Evolutionary conservation across 73 alveolate species (phyloP).

Genomic region (Tetrahymena elliotti): DNA sequence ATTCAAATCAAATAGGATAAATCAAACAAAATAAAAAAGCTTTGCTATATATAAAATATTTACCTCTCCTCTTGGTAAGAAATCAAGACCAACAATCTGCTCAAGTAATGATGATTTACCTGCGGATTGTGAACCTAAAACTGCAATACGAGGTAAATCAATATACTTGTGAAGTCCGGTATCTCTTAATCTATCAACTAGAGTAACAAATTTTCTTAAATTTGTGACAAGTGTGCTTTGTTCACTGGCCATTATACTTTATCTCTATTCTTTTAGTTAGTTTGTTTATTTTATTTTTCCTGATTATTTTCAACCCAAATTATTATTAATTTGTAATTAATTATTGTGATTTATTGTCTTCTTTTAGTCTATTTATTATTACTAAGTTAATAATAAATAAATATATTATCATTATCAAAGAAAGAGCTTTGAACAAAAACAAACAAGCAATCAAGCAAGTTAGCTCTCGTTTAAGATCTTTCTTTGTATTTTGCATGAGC

Average conservation of each 20-base stretch:
- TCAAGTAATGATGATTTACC: slow-evolving; percentile 95
- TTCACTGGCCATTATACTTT: neutral
- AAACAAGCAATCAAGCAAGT: neutral
- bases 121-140: slow-evolving; percentile 34
- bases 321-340: neutral
- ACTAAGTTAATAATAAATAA: neutral
- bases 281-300: neutral
- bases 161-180: slow-evolving; percentile 93
- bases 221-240: slow-evolving; percentile 11
- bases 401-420: neutral
- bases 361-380: neutral
- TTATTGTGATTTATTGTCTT: neutral
- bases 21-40: neutral
- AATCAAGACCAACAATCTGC: slow-evolving; percentile 95
- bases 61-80: slow-evolving; percentile 94
- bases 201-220: slow-evolving; percentile 34
- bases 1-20: neutral
- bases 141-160: slow-evolving; percentile 87
- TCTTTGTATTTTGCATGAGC: neutral
- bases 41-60: neutral
- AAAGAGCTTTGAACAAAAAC: no score
- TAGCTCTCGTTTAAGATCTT: neutral
- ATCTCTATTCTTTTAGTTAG: neutral
- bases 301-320: neutral
- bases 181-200: slow-evolving; percentile 93